Evolutionary conservation across 2,329 filamentous ascomycete species (phyloP), one percentile per base, ranked within the genome.

Genomic region (Sporothrix dimorphospora): DNA sequence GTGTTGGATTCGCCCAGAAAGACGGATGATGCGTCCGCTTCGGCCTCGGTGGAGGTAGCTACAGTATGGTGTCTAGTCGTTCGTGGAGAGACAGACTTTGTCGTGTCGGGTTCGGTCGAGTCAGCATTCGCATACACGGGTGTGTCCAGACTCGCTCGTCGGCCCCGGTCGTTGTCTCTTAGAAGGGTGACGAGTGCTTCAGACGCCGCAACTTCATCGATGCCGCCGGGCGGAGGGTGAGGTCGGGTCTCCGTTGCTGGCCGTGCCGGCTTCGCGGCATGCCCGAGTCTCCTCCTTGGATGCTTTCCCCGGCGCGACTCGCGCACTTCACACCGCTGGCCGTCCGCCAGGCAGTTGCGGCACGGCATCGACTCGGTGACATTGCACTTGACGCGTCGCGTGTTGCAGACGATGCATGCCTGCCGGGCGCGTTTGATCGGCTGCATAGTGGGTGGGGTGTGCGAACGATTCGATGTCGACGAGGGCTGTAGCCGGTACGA

Each of bases 241-340:
- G n/a, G n/a, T n/a, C n/a, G n/a, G n/a, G n/a, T n/a, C n/a, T n/a
- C n/a, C n/a, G n/a, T n/a, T n/a, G n/a, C n/a, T n/a, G 30, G 30
- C 30, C 30, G 30, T 6, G 6, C 30, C 30, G 30, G 30, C 30
- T 34, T 34, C 30, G 30, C 30, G 30, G 3, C 30, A 6, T 34
- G 3, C 3, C 30, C 30, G 3, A 34, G 30, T 6, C 42, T 14
- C 16, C 27, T 21, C 3, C 63, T 42, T 21, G 63, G 63, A 67
- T 67, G 42, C 24, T 67, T 67, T 9, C 63, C 63, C 9, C 63
- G 63, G 21, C 63, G 42, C 5, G 63, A 67, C 63, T 49, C 63
- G 14, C 38, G 42, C 63, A 42, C 19, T 27, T 57, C 47, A 4
- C 67, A 69, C 14, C 24, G 14, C 21, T 34, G 49, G 12, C 67